phyloP scores from a whole-genome alignment of 192 early-diverging fungal species.

The Coemansia sp. region DNA sequence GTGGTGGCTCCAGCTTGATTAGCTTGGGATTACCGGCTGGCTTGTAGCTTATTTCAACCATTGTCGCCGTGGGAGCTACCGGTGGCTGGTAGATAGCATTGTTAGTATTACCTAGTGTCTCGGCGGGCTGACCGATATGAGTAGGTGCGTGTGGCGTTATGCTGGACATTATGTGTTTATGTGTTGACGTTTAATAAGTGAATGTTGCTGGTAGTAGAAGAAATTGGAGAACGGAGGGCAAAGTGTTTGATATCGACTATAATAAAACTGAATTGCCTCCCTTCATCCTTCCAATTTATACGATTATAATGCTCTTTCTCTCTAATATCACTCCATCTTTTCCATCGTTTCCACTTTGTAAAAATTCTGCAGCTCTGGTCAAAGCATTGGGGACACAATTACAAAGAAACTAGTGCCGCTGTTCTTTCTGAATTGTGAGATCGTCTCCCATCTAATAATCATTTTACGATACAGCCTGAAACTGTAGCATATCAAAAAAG shows the following conservation, averaged over 20 bases:
- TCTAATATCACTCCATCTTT: not conserved
- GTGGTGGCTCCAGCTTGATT: not conserved
- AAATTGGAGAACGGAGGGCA: not conserved
- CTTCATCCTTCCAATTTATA: not conserved
- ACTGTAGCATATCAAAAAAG: too few species aligned
- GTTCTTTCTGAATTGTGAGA: not conserved
- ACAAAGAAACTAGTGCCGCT: not conserved
- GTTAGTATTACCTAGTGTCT: not conserved
- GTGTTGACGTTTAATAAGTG: not conserved
- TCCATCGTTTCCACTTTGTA: not conserved
- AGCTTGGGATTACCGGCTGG: not conserved
- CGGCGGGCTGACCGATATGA: not conserved
- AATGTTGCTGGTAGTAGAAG: not conserved
- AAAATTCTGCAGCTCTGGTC: too few species aligned
- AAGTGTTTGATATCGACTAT: too few species aligned
- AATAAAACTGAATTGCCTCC: not conserved
- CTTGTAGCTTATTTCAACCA: not conserved
- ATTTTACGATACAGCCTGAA: too few species aligned
- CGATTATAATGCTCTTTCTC: too few species aligned
- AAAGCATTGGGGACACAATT: too few species aligned
- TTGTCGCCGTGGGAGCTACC: not conserved
- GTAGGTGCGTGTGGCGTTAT: not conserved
- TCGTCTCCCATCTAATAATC: not conserved
- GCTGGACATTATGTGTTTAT: slow-evolving; percentile 1
- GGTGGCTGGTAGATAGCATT: not conserved